A percentile compares a stretch with the other conserved stretches of the same genome.
phyloP scores from a whole-genome alignment of 768 basidiomycete genomes.

The Suillus decipiens region DNA sequence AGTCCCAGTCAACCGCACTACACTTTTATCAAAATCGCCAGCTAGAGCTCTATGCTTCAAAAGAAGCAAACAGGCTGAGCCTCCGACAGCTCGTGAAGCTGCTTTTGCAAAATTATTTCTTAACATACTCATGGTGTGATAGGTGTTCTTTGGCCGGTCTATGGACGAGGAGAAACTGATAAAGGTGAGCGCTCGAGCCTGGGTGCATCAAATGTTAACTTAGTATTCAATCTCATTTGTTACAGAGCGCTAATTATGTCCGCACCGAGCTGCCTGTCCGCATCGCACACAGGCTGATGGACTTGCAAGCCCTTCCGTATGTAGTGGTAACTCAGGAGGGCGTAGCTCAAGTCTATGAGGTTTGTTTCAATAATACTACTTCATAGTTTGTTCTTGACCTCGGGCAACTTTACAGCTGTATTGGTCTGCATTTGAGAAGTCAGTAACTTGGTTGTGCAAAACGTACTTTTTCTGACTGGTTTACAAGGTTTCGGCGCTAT shows the following conservation, averaged over 20 bases:
- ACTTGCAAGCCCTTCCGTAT: constrained; percentile 84
- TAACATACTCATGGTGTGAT: neutral
- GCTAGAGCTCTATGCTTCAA: constrained; percentile 77
- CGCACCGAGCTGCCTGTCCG: constrained; percentile 86
- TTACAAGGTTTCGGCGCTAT: constrained; percentile 65
- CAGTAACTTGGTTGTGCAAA: constrained; percentile 16
- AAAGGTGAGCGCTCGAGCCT: constrained; percentile 47
- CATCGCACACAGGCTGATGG: constrained; percentile 84
- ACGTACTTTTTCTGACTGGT: constrained; percentile 14
- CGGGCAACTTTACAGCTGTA: constrained; percentile 56
- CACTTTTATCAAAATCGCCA: constrained; percentile 86
- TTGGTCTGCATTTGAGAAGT: constrained; percentile 88
- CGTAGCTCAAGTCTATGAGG: constrained; percentile 82
- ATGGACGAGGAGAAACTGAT: constrained; percentile 79
- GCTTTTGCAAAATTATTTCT: constrained; percentile 12
- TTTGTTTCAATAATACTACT: constrained; percentile 36
- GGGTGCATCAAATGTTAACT: neutral
- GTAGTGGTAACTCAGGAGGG: constrained; percentile 85
- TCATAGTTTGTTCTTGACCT: neutral
- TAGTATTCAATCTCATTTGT: neutral
- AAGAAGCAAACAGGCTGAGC: constrained; percentile 69
- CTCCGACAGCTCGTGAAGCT: constrained; percentile 72
- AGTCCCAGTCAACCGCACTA: constrained; percentile 41
- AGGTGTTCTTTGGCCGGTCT: constrained; percentile 87
- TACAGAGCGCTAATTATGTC: constrained; percentile 87